Evolutionary conservation across 1,139 yeast genomes (phyloP).

Genomic region (Geotrichum cucujoidarum): DNA sequence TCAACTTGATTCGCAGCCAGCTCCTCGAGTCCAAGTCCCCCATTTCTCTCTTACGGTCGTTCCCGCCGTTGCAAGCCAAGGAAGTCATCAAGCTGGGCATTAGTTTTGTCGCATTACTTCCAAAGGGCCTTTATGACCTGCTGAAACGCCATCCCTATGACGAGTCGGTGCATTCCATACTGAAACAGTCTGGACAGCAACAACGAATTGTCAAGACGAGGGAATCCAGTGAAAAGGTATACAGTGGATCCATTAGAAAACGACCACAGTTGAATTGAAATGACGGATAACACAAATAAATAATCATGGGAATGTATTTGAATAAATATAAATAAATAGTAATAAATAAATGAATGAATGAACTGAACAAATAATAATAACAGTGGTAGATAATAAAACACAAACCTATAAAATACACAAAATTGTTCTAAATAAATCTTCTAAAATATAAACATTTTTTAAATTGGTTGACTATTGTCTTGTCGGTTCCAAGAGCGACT

Average conservation of each 20-base stretch:
- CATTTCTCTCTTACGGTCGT: conserved; percentile 65
- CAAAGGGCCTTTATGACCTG: conserved; percentile 61
- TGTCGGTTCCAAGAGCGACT: neutral
- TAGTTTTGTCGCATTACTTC: conserved; percentile 74
- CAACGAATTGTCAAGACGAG: too few species aligned
- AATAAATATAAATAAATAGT: too few species aligned
- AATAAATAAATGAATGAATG: too few species aligned
- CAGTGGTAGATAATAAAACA: neutral
- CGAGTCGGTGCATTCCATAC: conserved; percentile 11
- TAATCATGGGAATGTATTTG: too few species aligned
- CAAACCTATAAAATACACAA: neutral
- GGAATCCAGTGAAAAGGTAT: neutral
- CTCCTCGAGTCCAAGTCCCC: conserved; percentile 60
- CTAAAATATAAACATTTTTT: neutral
- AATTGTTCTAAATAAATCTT: neutral
- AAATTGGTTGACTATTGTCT: neutral
- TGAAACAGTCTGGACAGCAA: too few species aligned
- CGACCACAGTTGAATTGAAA: too few species aligned
- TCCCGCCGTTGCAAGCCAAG: conserved; percentile 61
- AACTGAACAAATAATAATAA: neutral
- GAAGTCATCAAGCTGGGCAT: conserved; percentile 75
- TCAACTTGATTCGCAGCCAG: conserved; percentile 61
- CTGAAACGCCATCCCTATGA: conserved; percentile 72
- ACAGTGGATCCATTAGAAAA: too few species aligned
- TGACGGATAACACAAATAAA: too few species aligned